These are phyloP conservation scores for Aeschynomene evenia DNA, from an alignment of 306 rosid genomes.

Conservation along the genomic window DNA sequence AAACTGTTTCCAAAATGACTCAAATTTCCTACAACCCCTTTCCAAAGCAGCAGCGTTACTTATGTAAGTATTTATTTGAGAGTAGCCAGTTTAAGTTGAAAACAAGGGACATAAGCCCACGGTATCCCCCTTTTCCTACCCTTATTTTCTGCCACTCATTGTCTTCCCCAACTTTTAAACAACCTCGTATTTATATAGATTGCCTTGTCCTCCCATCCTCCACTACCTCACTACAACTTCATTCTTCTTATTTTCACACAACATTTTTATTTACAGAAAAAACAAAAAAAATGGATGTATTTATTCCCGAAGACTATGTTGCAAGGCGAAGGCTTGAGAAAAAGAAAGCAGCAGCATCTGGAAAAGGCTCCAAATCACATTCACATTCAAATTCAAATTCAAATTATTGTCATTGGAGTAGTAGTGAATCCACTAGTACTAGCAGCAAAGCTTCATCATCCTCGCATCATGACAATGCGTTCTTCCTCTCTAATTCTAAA, in stretches of 20 bases:
- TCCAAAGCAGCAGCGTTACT: background rate
- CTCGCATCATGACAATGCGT: background rate
- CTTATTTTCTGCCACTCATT: background rate
- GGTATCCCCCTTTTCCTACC: slow-evolving; percentile 13
- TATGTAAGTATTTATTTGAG: too few species aligned
- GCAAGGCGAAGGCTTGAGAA: slow-evolving; percentile 54
- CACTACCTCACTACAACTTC: background rate
- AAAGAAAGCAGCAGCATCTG: slow-evolving; percentile 8
- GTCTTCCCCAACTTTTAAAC: background rate
- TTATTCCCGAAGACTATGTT: slow-evolving; percentile 58
- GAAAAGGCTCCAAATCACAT: background rate
- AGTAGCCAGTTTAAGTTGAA: slow-evolving; percentile 37
- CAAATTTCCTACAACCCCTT: background rate
- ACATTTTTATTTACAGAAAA: background rate
- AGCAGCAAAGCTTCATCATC: background rate
- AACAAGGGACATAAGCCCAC: slow-evolving; percentile 57
- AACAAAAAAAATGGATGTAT: slow-evolving; percentile 51
- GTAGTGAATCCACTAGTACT: background rate
- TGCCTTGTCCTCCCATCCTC: background rate
- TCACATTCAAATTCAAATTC: background rate
- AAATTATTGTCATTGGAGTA: background rate
- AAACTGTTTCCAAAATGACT: background rate
- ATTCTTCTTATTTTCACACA: background rate
- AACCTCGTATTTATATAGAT: background rate
- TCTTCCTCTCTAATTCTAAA: background rate